Base-by-base conservation (phyloP, 176 grass and related monocot species). In the Bothriochloa decipiens region DNA sequence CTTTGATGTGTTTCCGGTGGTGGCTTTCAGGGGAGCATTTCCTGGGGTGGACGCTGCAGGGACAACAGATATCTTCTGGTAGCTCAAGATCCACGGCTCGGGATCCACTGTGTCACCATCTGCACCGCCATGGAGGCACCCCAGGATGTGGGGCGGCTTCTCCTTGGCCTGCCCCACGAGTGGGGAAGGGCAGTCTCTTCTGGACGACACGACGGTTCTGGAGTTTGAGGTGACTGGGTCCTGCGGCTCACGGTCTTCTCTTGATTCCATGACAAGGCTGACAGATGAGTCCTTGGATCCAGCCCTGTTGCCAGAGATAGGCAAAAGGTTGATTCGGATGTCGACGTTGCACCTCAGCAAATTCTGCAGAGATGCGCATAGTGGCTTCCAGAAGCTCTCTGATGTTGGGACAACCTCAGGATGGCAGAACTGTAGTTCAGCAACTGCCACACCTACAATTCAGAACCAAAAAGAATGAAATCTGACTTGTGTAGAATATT, bases 291-390 rank as follows among this genome's bases (percentile, higher is more conserved):
- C 87, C 77, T 87, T 91, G 14, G 78, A 73, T 61, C 36, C 70
- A 74, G 12, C 42, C 28, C 58, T 61, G 47, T 28, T 83, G 41
- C 46, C 49, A 10, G 67, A 80, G 70, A 88, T 65, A 40, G 88
- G 90, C 0, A 79, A 83, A 80, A 89, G 84, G 58, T 72, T 91
- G 79, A 91, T 95, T 73, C 85, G 79, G 69, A 95, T 83, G 72
- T 97, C 95, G 29, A 95, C 92, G 5, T 88, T 91, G 82, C 95
- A 91, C 41, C 89, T 86, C 18, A 97, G 92, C 72, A 97, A 72
- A 41, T 80, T 88, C 72, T 95, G 88, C 60, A 97, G 82, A 86
- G 92, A 97, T 74, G 75, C 20, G 7, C 76, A 82, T 77, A 97
- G 82, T 78, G 86, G 88, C 82, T 88, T 84, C 83, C 91, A 86